A percentile compares a stretch with the other conserved stretches of the same genome.
phyloP scores from a whole-genome alignment of 2,329 filamentous ascomycete genomes.

The Sphaerulina musiva region DNA sequence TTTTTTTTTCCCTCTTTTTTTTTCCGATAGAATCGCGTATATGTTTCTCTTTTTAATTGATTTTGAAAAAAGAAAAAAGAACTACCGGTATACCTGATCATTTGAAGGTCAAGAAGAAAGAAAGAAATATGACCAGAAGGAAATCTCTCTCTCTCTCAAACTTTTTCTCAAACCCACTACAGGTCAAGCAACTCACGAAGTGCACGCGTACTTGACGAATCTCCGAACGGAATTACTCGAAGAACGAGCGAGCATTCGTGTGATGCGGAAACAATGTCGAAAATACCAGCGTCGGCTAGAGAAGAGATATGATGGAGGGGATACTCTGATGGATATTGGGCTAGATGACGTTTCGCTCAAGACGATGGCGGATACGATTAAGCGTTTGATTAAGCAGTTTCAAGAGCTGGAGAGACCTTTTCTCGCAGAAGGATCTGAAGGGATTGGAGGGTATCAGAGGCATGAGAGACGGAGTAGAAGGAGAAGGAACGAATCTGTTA shows the following conservation, averaged over 20 bases:
- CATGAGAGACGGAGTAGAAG: conserved; percentile 19
- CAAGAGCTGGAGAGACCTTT: conserved; percentile 37
- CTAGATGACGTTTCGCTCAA: conserved; percentile 34
- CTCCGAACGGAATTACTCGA: conserved; percentile 39
- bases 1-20: no score
- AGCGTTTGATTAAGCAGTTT: conserved; percentile 35
- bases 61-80: no score
- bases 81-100: no score
- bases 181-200: conserved; percentile 34
- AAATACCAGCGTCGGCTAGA: conserved; percentile 13
- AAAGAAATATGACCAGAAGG: no score
- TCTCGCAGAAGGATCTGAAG: conserved; percentile 26
- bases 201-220: conserved; percentile 37
- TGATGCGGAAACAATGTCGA: conserved; percentile 21
- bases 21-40: no score
- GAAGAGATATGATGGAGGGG: conserved; percentile 17
- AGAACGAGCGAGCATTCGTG: conserved; percentile 35
- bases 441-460: conserved; percentile 20
- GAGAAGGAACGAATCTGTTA: conserved; percentile 17
- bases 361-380: conserved; percentile 34
- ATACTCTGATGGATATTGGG: conserved; percentile 21
- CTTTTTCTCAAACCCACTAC: no score
- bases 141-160: no score
- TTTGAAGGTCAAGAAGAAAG: no score
- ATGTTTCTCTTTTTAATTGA: no score